Percentiles rank a stretch among this genome's conserved stretches.
phyloP scores from a whole-genome alignment of 2,329 filamentous ascomycete species.

The Aspergillus viridinutans region DNA sequence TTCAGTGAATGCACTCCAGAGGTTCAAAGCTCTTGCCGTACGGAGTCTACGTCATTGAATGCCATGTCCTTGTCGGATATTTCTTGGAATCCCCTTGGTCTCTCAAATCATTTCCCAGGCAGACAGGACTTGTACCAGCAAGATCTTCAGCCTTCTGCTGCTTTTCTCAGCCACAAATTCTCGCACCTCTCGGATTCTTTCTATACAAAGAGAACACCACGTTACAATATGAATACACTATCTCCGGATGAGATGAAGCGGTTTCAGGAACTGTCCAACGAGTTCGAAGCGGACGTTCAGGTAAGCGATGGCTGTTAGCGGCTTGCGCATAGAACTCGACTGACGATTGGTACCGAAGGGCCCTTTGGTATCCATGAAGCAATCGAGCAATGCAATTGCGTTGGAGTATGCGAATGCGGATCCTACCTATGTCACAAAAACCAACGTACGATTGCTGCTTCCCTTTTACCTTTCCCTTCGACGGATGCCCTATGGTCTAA shows the following conservation, averaged over 20 bases:
- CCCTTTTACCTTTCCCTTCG: not conserved
- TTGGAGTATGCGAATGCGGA: slow-evolving; percentile 87
- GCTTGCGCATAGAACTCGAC: slow-evolving; percentile 4
- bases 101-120: slow-evolving; percentile 27
- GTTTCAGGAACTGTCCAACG: slow-evolving; percentile 59
- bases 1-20: slow-evolving; percentile 7
- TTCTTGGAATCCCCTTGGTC: slow-evolving; percentile 28
- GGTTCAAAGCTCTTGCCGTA: slow-evolving; percentile 7
- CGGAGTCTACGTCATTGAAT: slow-evolving; percentile 11
- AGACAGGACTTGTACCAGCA: slow-evolving; percentile 27
- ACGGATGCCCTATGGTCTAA: slow-evolving; percentile 7
- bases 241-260: slow-evolving; percentile 55
- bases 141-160: slow-evolving; percentile 16
- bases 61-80: slow-evolving; percentile 37
- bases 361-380: slow-evolving; percentile 73
- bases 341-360: slow-evolving; percentile 56
- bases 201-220: slow-evolving; percentile 7
- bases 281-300: slow-evolving; percentile 55
- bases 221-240: slow-evolving; percentile 35
- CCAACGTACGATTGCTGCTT: slow-evolving; percentile 54
- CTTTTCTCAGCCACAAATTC: slow-evolving; percentile 18
- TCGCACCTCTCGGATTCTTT: slow-evolving; percentile 21
- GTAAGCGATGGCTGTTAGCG: slow-evolving; percentile 31
- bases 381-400: slow-evolving; percentile 71
- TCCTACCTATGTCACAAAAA: slow-evolving; percentile 79